These are phyloP conservation scores for Phytophthora agathidicida DNA, from an alignment of 352 stramenopile species.

Conservation along the genomic window DNA sequence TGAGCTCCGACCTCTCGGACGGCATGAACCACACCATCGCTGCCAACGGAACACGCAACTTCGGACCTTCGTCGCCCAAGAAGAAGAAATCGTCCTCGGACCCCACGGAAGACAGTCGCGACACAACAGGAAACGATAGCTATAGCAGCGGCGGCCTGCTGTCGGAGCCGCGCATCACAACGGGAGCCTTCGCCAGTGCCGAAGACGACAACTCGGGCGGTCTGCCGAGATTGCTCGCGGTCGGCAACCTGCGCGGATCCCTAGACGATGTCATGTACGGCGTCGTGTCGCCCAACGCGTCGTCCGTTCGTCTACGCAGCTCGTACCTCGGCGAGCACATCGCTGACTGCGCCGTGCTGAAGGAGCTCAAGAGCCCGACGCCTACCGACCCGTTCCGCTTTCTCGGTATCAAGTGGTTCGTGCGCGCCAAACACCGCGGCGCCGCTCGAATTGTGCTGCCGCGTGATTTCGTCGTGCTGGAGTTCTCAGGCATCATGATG, in stretches of 20 bases:
- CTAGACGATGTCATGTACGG: constrained; percentile 72
- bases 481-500: constrained; percentile 58
- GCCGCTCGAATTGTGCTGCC: constrained; percentile 43
- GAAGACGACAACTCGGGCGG: constrained; percentile 28
- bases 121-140: constrained; percentile 30
- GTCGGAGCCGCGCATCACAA: constrained; percentile 31
- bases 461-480: constrained; percentile 60
- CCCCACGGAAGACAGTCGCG: constrained; percentile 23
- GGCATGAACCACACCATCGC: constrained; percentile 14
- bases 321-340: constrained; percentile 63
- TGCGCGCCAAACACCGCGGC: constrained; percentile 43
- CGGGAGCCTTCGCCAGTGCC: constrained; percentile 13
- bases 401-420: constrained; percentile 66
- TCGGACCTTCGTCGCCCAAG: constrained; percentile 13
- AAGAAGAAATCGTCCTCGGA: constrained; percentile 24
- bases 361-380: constrained; percentile 47
- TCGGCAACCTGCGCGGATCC: constrained; percentile 45
- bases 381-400: constrained; percentile 54
- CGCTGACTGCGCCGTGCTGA: constrained; percentile 50
- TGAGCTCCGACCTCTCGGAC: constrained; percentile 27
- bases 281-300: constrained; percentile 45
- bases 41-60: constrained; percentile 9
- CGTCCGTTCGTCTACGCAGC: constrained; percentile 40
- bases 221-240: constrained; percentile 44
- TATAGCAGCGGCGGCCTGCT: constrained; percentile 24